Evolutionary conservation across 1,284 basidiomycete genomes (phyloP).

Genomic region (Tetrapyrgos nigripes): DNA sequence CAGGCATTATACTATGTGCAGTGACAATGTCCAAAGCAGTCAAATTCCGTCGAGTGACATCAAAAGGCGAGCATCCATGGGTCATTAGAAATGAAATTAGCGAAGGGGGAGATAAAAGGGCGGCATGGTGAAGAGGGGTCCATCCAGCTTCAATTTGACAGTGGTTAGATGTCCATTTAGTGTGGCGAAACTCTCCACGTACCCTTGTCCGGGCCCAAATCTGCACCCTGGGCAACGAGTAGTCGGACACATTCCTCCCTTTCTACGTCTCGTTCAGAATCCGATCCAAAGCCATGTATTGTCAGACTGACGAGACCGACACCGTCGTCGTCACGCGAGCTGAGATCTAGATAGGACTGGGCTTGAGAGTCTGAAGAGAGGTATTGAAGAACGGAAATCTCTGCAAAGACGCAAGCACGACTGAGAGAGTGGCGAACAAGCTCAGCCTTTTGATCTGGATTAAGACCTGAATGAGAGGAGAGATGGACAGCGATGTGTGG

Average conservation of each 20-base stretch:
- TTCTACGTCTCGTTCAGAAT: slow-evolving; percentile 83
- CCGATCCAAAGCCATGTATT: slow-evolving; percentile 86
- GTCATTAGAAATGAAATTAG: slow-evolving; percentile 93
- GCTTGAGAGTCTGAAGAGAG: slow-evolving; percentile 74
- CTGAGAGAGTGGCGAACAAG: slow-evolving; percentile 74
- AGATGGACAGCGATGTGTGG: slow-evolving; percentile 67
- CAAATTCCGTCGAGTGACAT: slow-evolving; percentile 75
- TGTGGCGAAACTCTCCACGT: slow-evolving; percentile 32
- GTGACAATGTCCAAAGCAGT: slow-evolving; percentile 88
- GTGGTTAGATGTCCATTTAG: slow-evolving; percentile 9
- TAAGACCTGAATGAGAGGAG: slow-evolving; percentile 69
- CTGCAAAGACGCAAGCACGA: slow-evolving; percentile 79
- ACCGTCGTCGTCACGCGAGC: slow-evolving; percentile 82
- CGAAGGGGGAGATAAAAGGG: slow-evolving; percentile 87
- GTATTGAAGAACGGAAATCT: slow-evolving; percentile 73
- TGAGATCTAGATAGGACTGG: slow-evolving; percentile 72
- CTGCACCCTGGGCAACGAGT: slow-evolving; percentile 81
- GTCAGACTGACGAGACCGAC: slow-evolving; percentile 79
- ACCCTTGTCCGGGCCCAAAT: slow-evolving; percentile 75
- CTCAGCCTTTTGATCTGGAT: slow-evolving; percentile 67
- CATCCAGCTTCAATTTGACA: slow-evolving; percentile 77
- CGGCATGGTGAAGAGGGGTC: slow-evolving; percentile 96
- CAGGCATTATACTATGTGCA: slow-evolving; percentile 78
- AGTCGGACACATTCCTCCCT: slow-evolving; percentile 88
- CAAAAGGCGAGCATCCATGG: slow-evolving; percentile 85